Percentiles rank a stretch among this genome's conserved stretches.
phyloP scores from a whole-genome alignment of 202 grass and related monocot genomes.

The Dendrocalamus latiflorus region DNA sequence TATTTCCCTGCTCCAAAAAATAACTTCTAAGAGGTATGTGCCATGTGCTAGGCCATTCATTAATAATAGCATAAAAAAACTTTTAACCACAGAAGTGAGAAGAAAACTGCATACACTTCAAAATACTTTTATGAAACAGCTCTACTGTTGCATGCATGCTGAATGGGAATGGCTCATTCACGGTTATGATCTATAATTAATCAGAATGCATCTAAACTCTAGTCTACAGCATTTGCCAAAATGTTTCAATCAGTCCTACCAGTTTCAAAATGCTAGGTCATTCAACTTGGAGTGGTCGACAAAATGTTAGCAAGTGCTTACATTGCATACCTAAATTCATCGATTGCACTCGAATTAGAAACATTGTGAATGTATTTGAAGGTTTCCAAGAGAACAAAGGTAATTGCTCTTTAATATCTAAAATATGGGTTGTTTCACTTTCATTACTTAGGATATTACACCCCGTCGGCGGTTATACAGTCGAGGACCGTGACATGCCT shows the following conservation, averaged over 20 bases:
- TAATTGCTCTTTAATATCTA: not conserved
- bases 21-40: not conserved
- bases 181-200: not conserved
- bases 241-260: not conserved
- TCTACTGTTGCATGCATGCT: not conserved
- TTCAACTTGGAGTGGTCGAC: not conserved
- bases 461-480: too few species aligned
- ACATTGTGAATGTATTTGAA: not conserved
- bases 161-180: not conserved
- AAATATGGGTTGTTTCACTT: not conserved
- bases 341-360: not conserved
- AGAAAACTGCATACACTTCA: not conserved
- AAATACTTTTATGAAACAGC: not conserved
- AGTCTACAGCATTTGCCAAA: not conserved
- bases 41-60: not conserved
- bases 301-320: not conserved
- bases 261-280: too few species aligned
- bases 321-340: not conserved
- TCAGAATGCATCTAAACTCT: not conserved
- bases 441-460: too few species aligned
- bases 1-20: constrained; percentile 59
- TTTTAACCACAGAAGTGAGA: not conserved
- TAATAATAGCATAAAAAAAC: not conserved
- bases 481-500: too few species aligned
- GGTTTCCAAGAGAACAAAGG: not conserved